phyloP scores from a whole-genome alignment of 371 early-diverging fungal species.

The Coemansia sp. region DNA sequence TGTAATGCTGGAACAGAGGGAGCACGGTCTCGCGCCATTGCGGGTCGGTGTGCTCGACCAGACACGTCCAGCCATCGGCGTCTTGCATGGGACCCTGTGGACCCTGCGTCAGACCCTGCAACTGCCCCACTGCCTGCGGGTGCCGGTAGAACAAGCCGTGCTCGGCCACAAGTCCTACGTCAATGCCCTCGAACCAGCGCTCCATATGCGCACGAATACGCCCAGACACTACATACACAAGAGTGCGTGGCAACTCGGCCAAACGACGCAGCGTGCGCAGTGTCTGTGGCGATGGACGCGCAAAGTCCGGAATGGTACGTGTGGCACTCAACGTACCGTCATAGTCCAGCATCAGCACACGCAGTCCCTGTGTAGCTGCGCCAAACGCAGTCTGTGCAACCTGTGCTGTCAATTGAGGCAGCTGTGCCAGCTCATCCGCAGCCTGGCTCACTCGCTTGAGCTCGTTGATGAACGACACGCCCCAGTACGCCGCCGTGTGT shows the following conservation, averaged over 20 bases:
- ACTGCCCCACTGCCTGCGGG: conserved; percentile 52
- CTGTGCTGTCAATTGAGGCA: conserved; percentile 61
- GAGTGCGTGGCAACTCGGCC: conserved; percentile 73
- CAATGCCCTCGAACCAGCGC: conserved; percentile 82
- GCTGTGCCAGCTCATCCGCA: conserved; percentile 66
- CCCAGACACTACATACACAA: conserved; percentile 91
- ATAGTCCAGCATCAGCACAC: conserved; percentile 87
- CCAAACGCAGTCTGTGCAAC: conserved; percentile 40
- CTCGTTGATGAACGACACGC: conserved; percentile 87
- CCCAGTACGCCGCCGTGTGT: conserved; percentile 99
- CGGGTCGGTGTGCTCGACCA: conserved; percentile 80
- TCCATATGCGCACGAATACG: conserved; percentile 81
- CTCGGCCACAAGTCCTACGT: conserved; percentile 88
- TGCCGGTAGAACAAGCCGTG: conserved; percentile 94
- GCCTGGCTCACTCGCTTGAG: conserved; percentile 73
- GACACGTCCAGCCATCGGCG: conserved; percentile 69
- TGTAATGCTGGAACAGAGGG: conserved; percentile 91
- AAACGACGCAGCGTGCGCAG: conserved; percentile 67
- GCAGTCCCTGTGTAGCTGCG: conserved; percentile 38
- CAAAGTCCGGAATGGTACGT: conserved; percentile 87
- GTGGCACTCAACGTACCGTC: conserved; percentile 90
- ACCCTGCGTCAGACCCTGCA: conserved; percentile 46
- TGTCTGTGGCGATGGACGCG: conserved; percentile 67
- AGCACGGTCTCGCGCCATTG: conserved; percentile 88
- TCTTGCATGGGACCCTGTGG: conserved; percentile 56